These are phyloP conservation scores for Aspergillus pseudonomiae DNA, from an alignment of 2,329 filamentous ascomycete genomes.

Conservation along the genomic window DNA sequence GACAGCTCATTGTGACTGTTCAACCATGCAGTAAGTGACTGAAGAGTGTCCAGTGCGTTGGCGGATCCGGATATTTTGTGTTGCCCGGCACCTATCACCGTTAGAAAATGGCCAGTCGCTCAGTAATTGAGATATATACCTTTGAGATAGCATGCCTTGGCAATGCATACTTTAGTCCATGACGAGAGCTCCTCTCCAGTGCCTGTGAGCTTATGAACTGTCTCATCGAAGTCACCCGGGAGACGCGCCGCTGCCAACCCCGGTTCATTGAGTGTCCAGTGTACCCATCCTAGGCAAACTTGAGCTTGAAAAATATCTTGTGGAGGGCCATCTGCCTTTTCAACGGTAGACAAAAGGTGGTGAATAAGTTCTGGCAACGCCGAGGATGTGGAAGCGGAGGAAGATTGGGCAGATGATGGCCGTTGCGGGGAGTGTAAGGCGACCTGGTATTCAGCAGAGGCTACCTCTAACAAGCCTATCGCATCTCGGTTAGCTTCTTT, in stretches of 20 bases:
- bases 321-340: conserved; percentile 56
- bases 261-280: conserved; percentile 76
- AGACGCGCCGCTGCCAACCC: conserved; percentile 62
- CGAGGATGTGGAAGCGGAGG: conserved; percentile 44
- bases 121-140: conserved; percentile 53
- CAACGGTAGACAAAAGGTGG: conserved; percentile 54
- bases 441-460: conserved; percentile 69
- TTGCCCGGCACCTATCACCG: conserved; percentile 47
- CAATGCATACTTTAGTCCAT: conserved; percentile 81
- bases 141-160: conserved; percentile 78
- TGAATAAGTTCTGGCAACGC: conserved; percentile 47
- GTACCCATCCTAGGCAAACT: conserved; percentile 81
- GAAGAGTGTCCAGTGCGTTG: conserved; percentile 70
- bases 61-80: conserved; percentile 43
- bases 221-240: conserved; percentile 63
- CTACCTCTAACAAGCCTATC: conserved; percentile 69
- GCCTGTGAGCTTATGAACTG: conserved; percentile 57
- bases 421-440: conserved; percentile 54
- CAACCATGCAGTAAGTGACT: conserved; percentile 67
- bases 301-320: conserved; percentile 73
- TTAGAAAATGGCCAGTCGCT: conserved; percentile 13
- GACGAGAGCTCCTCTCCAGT: conserved; percentile 59
- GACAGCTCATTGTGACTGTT: conserved; percentile 35
- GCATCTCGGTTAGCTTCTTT: neutral
- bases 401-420: conserved; percentile 32